phyloP scores from a whole-genome alignment of 768 basidiomycete species.

The Sporobolomyces pararoseus region DNA sequence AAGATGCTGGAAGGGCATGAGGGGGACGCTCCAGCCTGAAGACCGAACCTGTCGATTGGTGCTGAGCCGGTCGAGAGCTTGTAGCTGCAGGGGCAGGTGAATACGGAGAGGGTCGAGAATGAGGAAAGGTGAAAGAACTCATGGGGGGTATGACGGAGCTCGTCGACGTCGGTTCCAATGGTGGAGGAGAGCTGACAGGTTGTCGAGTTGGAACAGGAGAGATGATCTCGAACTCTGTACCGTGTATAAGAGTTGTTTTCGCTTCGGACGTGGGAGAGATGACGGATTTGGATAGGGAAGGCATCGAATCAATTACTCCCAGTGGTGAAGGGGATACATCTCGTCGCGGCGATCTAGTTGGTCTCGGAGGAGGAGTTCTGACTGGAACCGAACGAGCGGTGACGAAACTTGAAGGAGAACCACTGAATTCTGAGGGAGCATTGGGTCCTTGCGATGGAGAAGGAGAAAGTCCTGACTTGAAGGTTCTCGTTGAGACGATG shows the following conservation, averaged over 20 bases:
- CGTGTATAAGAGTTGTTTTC: constrained; percentile 8
- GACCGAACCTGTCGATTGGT: constrained; percentile 1
- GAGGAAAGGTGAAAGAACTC: constrained; percentile 12
- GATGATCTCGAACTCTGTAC: constrained; percentile 24
- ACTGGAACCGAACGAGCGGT: constrained; percentile 11
- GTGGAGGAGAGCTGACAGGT: neutral
- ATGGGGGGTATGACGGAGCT: too few relatives aligned
- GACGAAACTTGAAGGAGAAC: constrained; percentile 7
- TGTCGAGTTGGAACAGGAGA: neutral
- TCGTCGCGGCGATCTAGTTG: constrained; percentile 3
- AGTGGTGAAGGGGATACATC: neutral
- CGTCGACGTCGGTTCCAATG: neutral
- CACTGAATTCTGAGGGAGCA: neutral
- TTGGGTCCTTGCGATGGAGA: neutral
- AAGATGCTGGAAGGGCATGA: constrained; percentile 23
- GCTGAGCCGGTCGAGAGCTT: neutral
- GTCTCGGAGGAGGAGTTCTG: constrained; percentile 12
- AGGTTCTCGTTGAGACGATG: neutral
- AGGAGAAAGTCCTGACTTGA: neutral
- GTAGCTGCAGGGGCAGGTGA: neutral
- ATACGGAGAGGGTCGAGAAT: neutral
- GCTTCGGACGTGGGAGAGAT: neutral
- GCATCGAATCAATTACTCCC: neutral
- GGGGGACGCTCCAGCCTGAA: constrained; percentile 28
- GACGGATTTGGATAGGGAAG: neutral